A percentile compares a stretch with the other conserved stretches of the same genome.
phyloP scores from a whole-genome alignment of 169 alveolate species.

The Plasmodium malariae region DNA sequence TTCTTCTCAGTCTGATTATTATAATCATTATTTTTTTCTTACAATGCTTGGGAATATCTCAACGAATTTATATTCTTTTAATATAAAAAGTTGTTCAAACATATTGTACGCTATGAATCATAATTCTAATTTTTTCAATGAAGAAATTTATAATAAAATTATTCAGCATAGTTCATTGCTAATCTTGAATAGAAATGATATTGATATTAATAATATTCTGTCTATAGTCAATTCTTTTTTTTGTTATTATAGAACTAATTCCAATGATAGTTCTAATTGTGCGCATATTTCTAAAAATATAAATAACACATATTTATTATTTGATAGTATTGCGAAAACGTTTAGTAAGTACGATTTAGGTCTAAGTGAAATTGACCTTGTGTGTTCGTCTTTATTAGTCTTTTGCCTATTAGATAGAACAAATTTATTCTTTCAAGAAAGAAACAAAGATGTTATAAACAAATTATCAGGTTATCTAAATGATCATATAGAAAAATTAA shows the following conservation, averaged over 20 bases:
- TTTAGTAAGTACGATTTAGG: conserved; percentile 58
- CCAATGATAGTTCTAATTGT: not conserved
- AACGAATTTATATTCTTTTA: conserved; percentile 41
- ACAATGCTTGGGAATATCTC: conserved; percentile 69
- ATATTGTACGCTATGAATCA: conserved; percentile 66
- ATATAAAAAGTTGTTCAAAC: conserved; percentile 50
- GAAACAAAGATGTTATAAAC: conserved; percentile 33
- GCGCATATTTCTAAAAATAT: not conserved
- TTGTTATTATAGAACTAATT: too few species aligned
- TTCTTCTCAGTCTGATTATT: conserved; percentile 76
- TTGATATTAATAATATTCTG: conserved; percentile 41
- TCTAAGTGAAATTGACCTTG: conserved; percentile 33
- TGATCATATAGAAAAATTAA: conserved; percentile 37
- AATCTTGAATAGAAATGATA: conserved; percentile 61
- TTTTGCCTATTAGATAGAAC: conserved; percentile 36
- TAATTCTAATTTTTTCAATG: conserved; percentile 51
- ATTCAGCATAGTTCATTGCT: conserved; percentile 42
- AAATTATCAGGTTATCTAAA: conserved; percentile 23
- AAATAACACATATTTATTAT: conserved; percentile 36
- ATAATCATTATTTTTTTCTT: conserved; percentile 79
- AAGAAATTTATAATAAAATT: conserved; percentile 38
- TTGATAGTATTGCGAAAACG: conserved; percentile 59
- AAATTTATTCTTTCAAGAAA: conserved; percentile 61
- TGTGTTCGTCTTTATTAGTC: conserved; percentile 36
- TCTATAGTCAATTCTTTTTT: conserved; percentile 37